Percentiles rank a stretch among this genome's conserved stretches.
Conservation (phyloP, 225 moss, liverwort and hornwort genomes). For the Polytrichum commune region DNA sequence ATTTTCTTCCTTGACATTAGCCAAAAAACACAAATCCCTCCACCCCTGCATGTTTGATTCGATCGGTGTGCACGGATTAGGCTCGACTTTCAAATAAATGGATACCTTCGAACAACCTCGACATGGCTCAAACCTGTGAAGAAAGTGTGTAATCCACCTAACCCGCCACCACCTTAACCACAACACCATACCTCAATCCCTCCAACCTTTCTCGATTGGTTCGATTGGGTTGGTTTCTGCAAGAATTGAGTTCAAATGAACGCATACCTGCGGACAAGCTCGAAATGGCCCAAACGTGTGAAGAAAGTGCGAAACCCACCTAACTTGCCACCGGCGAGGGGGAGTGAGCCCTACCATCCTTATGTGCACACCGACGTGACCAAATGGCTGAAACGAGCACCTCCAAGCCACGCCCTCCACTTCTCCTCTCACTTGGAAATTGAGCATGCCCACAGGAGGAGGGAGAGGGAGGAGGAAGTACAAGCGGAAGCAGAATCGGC, state of each 20-base stretch:
- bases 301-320: neutral
- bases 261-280: neutral
- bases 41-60: no score
- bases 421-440: neutral
- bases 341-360: conserved; percentile 3
- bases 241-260: neutral
- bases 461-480: neutral
- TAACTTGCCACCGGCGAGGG: neutral
- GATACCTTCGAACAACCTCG: no score
- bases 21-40: no score
- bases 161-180: no score
- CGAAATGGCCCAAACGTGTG: conserved; percentile 4
- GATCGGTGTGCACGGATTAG: no score
- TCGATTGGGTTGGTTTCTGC: neutral
- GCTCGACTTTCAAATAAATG: no score
- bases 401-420: neutral
- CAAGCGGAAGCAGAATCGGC: neutral
- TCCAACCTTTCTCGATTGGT: neutral
- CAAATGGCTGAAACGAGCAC: conserved; percentile 4
- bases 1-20: no score
- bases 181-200: no score
- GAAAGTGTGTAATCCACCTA: no score
- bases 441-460: neutral
- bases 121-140: no score
- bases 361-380: conserved; percentile 4